These are phyloP conservation scores for Antrodiella citrinella DNA, from an alignment of 768 basidiomycete species.

Conservation along the genomic window DNA sequence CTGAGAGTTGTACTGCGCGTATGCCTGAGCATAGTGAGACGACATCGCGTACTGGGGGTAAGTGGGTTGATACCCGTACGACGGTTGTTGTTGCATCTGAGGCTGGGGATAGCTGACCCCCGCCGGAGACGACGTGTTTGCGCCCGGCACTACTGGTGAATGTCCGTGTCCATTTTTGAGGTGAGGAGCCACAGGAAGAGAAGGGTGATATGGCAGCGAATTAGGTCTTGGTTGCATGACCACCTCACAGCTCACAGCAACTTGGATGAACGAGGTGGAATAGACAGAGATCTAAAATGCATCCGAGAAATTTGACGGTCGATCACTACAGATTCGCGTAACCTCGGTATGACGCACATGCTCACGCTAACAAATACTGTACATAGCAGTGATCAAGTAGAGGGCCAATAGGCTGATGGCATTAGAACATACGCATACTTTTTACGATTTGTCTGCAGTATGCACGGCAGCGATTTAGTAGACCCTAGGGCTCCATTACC, in stretches of 20 bases:
- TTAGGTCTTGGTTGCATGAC: constrained; percentile 8
- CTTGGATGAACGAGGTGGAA: too few species aligned
- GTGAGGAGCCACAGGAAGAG: constrained; percentile 9
- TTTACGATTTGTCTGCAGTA: constrained; percentile 21
- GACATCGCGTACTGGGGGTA: constrained; percentile 15
- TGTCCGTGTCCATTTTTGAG: neutral
- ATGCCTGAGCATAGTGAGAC: constrained; percentile 27
- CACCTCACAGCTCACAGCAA: too few species aligned
- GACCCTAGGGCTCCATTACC: neutral
- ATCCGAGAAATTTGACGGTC: neutral
- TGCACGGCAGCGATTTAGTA: constrained; percentile 16
- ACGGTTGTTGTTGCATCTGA: constrained; percentile 17
- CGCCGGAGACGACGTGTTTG: neutral
- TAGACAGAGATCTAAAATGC: too few species aligned
- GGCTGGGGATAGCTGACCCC: neutral
- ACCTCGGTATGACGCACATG: neutral
- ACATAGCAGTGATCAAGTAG: constrained; percentile 1
- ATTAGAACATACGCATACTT: constrained; percentile 25
- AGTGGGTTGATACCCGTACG: constrained; percentile 12
- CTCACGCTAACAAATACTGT: neutral
- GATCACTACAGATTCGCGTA: neutral
- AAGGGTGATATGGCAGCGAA: constrained; percentile 9
- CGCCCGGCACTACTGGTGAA: neutral
- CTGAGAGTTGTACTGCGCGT: constrained; percentile 12
- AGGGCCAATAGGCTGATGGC: constrained; percentile 13